These are phyloP conservation scores for Monosporozyma aerobia DNA, from an alignment of 805 yeast genomes.

Conservation along the genomic window DNA sequence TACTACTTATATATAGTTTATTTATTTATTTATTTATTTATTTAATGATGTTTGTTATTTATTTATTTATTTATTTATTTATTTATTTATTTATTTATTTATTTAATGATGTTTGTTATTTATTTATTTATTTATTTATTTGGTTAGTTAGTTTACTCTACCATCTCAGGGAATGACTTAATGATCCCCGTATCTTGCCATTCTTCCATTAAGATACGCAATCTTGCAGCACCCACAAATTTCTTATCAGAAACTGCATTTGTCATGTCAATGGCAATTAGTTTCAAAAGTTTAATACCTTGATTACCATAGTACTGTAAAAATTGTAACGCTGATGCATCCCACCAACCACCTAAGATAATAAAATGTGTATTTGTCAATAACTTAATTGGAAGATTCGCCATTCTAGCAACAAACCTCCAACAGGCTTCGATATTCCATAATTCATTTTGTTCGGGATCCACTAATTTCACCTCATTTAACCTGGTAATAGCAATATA, in stretches of 20 bases:
- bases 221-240: slow-evolving; percentile 71
- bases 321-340: slow-evolving; percentile 57
- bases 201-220: slow-evolving; percentile 72
- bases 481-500: slow-evolving; percentile 67
- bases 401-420: slow-evolving; percentile 61
- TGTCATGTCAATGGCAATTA: slow-evolving; percentile 46
- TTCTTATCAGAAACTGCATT: slow-evolving; percentile 39
- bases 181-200: slow-evolving; percentile 45
- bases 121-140: not conserved
- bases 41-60: not conserved
- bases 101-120: not conserved
- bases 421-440: slow-evolving; percentile 40
- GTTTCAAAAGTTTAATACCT: slow-evolving; percentile 49
- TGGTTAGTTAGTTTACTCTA: slow-evolving; percentile 10
- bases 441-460: slow-evolving; percentile 4
- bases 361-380: slow-evolving; percentile 63
- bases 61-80: slow-evolving; percentile 2
- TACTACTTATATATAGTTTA: not conserved
- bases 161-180: slow-evolving; percentile 32
- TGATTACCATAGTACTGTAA: slow-evolving; percentile 55
- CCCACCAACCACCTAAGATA: slow-evolving; percentile 85
- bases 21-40: slow-evolving; percentile 2
- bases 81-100: not conserved
- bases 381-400: slow-evolving; percentile 44
- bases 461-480: not conserved